Conservation (phyloP, 176 grass and related monocot species). For the Eremochloa ophiuroides region DNA sequence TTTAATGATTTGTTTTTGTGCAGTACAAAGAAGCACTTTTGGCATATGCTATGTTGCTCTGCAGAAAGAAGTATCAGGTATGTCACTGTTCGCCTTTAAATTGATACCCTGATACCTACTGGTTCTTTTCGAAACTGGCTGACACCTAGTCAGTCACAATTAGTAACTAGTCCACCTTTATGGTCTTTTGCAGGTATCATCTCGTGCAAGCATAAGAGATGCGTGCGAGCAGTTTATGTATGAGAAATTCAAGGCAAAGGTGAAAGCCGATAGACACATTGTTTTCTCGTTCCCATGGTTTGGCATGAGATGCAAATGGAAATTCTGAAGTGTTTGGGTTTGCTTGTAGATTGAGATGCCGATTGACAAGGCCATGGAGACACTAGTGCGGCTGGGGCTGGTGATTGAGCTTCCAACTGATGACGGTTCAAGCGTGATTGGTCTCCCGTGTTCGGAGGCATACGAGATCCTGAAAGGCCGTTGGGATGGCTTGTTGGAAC, state of each 20-base stretch:
- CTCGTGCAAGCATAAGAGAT: constrained; percentile 57
- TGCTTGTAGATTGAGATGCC: constrained; percentile 86
- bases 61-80: constrained; percentile 72
- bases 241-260: constrained; percentile 77
- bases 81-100: background rate
- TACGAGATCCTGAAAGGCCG: constrained; percentile 55
- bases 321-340: background rate
- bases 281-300: background rate
- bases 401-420: constrained; percentile 53
- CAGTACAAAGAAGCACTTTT: constrained; percentile 95
- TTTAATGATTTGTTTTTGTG: constrained; percentile 9
- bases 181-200: constrained; percentile 40
- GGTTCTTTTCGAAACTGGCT: background rate
- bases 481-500: constrained; percentile 64
- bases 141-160: background rate
- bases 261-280: background rate
- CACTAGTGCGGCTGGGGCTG: constrained; percentile 62
- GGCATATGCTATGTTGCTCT: constrained; percentile 74
- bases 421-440: constrained; percentile 19
- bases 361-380: constrained; percentile 79
- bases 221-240: constrained; percentile 70
- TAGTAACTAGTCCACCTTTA: background rate
- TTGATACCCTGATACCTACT: background rate
- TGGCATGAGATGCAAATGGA: background rate
- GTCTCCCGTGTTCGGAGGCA: constrained; percentile 61